phyloP scores from a whole-genome alignment of 306 rosid genomes.

The Rosa rugosa region DNA sequence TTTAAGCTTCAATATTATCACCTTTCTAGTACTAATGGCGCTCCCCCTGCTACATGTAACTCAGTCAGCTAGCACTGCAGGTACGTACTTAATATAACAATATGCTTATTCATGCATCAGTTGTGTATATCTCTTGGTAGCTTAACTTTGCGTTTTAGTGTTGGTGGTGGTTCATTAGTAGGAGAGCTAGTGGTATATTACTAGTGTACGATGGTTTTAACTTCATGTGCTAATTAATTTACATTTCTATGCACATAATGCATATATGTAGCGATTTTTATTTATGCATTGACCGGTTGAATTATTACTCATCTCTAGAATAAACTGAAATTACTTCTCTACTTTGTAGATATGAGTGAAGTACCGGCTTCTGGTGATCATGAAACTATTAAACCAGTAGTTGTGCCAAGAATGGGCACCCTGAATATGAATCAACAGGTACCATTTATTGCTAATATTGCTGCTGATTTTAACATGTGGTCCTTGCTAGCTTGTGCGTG shows the following conservation, averaged over 20 bases:
- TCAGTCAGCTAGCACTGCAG: constrained; percentile 27
- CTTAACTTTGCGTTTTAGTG: not conserved
- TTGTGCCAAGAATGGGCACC: not conserved
- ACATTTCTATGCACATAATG: not conserved
- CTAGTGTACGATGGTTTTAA: too few relatives aligned
- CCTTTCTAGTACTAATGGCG: constrained; percentile 23
- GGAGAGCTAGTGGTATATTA: too few relatives aligned
- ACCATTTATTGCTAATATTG: not conserved
- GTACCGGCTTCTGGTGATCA: not conserved
- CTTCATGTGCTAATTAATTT: too few relatives aligned
- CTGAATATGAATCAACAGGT: constrained; percentile 29
- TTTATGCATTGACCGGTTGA: not conserved
- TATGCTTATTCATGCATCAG: not conserved
- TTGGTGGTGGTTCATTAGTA: not conserved
- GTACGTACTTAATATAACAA: constrained; percentile 16
- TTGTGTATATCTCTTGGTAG: not conserved
- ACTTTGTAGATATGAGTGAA: constrained; percentile 3
- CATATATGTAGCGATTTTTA: not conserved
- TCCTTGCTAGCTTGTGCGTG: not conserved
- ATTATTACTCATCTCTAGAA: not conserved
- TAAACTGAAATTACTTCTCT: not conserved
- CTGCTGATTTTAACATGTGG: not conserved
- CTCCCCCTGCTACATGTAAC: constrained; percentile 32
- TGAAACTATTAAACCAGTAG: constrained; percentile 1
- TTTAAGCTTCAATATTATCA: constrained; percentile 16